These are phyloP conservation scores for Bacterosira constricta DNA, from an alignment of 108 stramenopile genomes.

Conservation along the genomic window DNA sequence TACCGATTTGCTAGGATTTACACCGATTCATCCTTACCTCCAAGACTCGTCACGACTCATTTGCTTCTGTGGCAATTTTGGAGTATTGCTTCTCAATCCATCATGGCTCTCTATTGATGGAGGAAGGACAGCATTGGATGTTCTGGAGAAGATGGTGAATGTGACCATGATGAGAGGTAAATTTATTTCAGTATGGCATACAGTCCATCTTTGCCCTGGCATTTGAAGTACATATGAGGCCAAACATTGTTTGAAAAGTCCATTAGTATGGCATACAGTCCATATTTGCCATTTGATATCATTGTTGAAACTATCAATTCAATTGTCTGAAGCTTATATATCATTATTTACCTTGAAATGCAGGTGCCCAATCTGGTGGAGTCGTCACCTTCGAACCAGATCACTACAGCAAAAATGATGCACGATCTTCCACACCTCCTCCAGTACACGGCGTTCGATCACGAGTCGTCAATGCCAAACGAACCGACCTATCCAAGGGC, in stretches of 20 bases:
- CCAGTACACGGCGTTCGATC: slow-evolving; percentile 56
- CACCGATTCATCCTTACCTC: slow-evolving; percentile 17
- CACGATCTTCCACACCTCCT: not conserved
- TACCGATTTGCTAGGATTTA: slow-evolving; percentile 63
- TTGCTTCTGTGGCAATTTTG: slow-evolving; percentile 85
- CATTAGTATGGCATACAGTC: too few relatives aligned
- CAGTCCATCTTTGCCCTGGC: not conserved
- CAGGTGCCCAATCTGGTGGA: slow-evolving; percentile 81
- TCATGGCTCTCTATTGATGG: slow-evolving; percentile 57
- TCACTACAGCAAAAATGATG: slow-evolving; percentile 5
- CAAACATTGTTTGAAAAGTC: too few relatives aligned
- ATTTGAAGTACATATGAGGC: too few relatives aligned
- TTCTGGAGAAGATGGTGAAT: slow-evolving; percentile 76
- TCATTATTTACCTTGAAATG: too few relatives aligned
- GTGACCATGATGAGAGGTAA: slow-evolving; percentile 86
- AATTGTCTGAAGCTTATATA: not conserved
- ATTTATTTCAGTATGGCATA: not conserved
- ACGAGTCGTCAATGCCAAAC: slow-evolving; percentile 83
- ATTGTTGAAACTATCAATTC: not conserved
- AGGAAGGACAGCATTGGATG: slow-evolving; percentile 68
- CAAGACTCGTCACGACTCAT: not conserved
- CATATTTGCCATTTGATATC: not conserved
- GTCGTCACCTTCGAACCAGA: slow-evolving; percentile 61
- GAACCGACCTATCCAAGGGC: slow-evolving; percentile 65
- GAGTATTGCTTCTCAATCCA: slow-evolving; percentile 72